Base-by-base conservation (phyloP, 495 filamentous ascomycete species). In the Talaromyces borbonicus region DNA sequence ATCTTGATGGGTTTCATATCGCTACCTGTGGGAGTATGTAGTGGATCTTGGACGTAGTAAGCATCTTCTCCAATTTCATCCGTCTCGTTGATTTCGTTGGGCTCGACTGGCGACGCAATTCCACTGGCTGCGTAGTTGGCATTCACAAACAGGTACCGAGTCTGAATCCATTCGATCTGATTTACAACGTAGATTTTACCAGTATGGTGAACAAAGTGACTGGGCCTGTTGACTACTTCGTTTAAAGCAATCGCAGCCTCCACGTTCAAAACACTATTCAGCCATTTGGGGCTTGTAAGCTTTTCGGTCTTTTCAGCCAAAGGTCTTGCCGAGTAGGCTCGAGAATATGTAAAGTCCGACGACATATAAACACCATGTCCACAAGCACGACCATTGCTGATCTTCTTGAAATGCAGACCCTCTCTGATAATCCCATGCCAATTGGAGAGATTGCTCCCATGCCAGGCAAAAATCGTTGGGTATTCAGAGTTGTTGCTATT, bases 391-490 rank as follows among this genome's bases (percentile, higher is more conserved):
- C 90, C 90, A 55, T 86, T 61, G 0, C 46, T 35, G 0, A 66
- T 59, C 1, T 75, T 51, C 6, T 79, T 74, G 64, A 80, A 95
- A 55, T 94, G 72, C 5, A 97, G 63, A 1, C 90, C 89, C 47
- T 83, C 74, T 33, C 90, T 76, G 44, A 97, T 73, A 48, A 97
- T 97, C 51, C 77, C 83, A 59, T 95, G 90, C 90, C 90, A 97
- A 55, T 93, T 95, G 0, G 49, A 30, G 1, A 95, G 48, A 0
- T 65, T 60, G 53, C 87, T 93, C 3, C 90, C 90, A 58, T 92
- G 87, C 75, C 81, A 94, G 1, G 84, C 86, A 57, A 90, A 90
- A 1, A 93, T 53, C 0, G 87, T 87, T 0, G 87, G 83, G 50
- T 80, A 62, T 19, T 56, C 53, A 7, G 49, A 32, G 5, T 67